These are phyloP conservation scores for Xylaria multiplex DNA, from an alignment of 2,329 filamentous ascomycete species.

Conservation along the genomic window DNA sequence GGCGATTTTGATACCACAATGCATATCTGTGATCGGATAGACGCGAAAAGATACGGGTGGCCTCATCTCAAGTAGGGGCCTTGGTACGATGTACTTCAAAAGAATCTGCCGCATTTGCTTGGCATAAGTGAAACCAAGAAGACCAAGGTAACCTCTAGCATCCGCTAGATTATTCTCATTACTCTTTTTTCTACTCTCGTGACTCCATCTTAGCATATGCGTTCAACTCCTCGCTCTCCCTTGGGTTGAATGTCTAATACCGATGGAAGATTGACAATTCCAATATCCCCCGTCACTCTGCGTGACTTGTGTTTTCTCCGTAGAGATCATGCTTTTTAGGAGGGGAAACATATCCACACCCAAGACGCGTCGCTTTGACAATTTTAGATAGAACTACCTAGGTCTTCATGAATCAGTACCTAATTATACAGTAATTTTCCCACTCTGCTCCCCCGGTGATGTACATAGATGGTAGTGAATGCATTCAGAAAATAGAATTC, in stretches of 20 bases:
- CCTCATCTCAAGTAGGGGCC: background rate
- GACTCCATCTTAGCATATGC: constrained; percentile 66
- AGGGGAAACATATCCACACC: constrained; percentile 54
- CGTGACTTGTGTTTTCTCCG: constrained; percentile 61
- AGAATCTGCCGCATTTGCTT: background rate
- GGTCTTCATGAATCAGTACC: background rate
- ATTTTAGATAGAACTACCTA: background rate
- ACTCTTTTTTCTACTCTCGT: constrained; percentile 19
- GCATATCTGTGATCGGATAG: constrained; percentile 3
- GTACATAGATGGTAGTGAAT: background rate
- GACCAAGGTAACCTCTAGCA: constrained; percentile 14
- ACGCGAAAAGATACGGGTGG: background rate
- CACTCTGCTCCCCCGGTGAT: background rate
- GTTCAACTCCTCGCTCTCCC: constrained; percentile 60
- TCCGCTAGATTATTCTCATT: constrained; percentile 20
- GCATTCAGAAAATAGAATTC: background rate
- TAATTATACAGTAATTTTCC: constrained; percentile 19
- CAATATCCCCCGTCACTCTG: constrained; percentile 62
- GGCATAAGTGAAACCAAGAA: constrained; percentile 3
- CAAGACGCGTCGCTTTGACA: background rate
- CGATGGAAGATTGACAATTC: constrained; percentile 60
- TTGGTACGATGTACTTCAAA: background rate
- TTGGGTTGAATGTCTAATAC: constrained; percentile 65
- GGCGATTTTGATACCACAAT: constrained; percentile 30
- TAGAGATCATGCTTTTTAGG: constrained; percentile 59